Percentiles rank a stretch among this genome's conserved stretches.
Conservation (phyloP, 2,329 filamentous ascomycete species). For the Verticillium longisporum region DNA sequence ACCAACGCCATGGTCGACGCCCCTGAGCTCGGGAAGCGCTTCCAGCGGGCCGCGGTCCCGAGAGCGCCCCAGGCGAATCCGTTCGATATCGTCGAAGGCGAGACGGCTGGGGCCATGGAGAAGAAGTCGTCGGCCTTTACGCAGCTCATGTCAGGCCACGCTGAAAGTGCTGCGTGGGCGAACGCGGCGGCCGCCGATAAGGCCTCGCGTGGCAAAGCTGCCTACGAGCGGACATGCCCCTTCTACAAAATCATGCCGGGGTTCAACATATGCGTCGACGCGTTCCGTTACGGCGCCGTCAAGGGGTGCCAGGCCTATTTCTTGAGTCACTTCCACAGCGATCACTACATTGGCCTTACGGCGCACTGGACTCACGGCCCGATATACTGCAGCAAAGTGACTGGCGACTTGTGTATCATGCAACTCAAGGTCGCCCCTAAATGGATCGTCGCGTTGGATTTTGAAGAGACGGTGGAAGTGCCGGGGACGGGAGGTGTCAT, state of each 20-base stretch:
- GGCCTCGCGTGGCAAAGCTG: constrained; percentile 73
- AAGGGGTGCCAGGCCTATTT: constrained; percentile 93
- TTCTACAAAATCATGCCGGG: constrained; percentile 98
- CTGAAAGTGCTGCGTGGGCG: constrained; percentile 86
- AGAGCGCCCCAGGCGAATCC: constrained; percentile 78
- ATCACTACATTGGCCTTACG: constrained; percentile 90
- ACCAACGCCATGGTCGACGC: constrained; percentile 22
- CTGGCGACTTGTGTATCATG: constrained; percentile 79
- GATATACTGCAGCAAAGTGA: constrained; percentile 93
- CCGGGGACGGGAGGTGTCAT: constrained; percentile 74
- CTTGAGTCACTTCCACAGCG: constrained; percentile 94
- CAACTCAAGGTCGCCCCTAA: constrained; percentile 81
- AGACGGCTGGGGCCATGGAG: constrained; percentile 15
- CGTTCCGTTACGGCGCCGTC: constrained; percentile 90
- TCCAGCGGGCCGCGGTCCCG: constrained; percentile 62
- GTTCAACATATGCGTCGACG: constrained; percentile 89
- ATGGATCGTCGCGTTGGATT: constrained; percentile 80
- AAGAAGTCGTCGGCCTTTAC: constrained; percentile 69
- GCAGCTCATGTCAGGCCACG: constrained; percentile 86
- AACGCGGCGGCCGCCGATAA: constrained; percentile 74
- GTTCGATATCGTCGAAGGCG: constrained; percentile 46
- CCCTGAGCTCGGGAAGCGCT: constrained; percentile 45
- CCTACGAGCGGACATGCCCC: constrained; percentile 85
- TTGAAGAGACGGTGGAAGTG: constrained; percentile 72
- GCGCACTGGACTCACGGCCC: constrained; percentile 86